Base-by-base conservation (phyloP, 257 asterid species). In the Solanum clarkiae region DNA sequence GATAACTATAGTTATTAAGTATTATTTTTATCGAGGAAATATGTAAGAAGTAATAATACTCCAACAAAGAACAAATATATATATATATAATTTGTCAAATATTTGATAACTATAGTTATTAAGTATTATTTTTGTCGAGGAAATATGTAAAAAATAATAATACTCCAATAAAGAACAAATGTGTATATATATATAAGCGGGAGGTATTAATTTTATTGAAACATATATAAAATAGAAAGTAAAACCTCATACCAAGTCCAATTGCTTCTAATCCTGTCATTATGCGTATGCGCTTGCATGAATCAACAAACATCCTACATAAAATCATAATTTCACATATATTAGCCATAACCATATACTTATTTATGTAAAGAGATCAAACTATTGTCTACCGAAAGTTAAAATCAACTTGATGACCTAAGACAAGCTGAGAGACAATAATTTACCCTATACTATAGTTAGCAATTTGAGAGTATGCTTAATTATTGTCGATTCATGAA, bases 181-280 rank as follows among this genome's bases (percentile, higher is more conserved):
- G n/a, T n/a, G n/a, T n/a, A n/a, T 29, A 36, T 36, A 36, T 36
- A 36, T 29, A 26, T 65, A 65, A 29, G 2, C 10, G 4, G 14
- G 6, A 18, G 55, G 29, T n/a, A 71, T 7, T 20, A 10, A 44
- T 20, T 71, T 42, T 9, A 0, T 20, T 44, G 80, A 11, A 71
- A 71, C 32, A 18, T 20, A 36, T 36, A 36, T 36, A 36, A 44
- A 42, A 47, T 13, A 22, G 45, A 51, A 77, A 8, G 47, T 42
- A 22, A 29, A 20, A 12, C 8, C 10, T 29, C 90, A 0, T 88
- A 91, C 93, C 93, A 69, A 91, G 92, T 55, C 93, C 93, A 84
- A 88, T 91, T 11, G 92, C 93, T 85, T 91, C 93, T 8, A 92
- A 91, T 79, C 92, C 93, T 81, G 84, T 91, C 91, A 87, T 91